Base-by-base conservation (phyloP, 768 basidiomycete species). In the Russula olivacea region DNA sequence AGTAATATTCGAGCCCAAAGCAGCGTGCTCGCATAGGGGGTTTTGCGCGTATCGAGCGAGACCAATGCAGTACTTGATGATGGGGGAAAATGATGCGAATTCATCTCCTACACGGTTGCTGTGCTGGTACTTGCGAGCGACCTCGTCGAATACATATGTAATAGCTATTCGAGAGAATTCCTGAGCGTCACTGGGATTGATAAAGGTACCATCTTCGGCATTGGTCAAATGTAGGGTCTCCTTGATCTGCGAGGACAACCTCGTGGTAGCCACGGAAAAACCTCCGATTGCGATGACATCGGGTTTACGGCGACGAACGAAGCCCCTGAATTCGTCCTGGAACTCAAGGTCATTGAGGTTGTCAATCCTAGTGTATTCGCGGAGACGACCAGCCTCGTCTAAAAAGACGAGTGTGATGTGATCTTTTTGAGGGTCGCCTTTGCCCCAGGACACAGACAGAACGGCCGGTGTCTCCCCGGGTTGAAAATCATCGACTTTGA, bases 61-160 rank as follows among this genome's bases (percentile, higher is more conserved):
- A 57, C 93, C 97, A 53, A 98, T 81, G 70, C 96, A 98, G 71
- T 98, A 99, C 73, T 91, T 90, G 38, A 87, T 89, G 51, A 87
- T 86, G 4, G 83, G 76, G 0, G 91, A 83, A 48, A 96, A 76
- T 0, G 87, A 79, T 53, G 86, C 84, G 70, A 92, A 93, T 74
- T 98, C 97, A 56, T 86, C 85, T 32, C 81, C 78, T 2, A 92
- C 92, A 41, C 95, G 88, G 62, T 85, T 81, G 70, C 91, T 93
- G 71, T 94, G 87, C 75, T 95, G 93, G 74, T 93, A 98, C 48
- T 98, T 85, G 48, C 96, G 82, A 15, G 97, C 97, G 40, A 96
- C 88, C 60, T 96, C 92, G 70, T 99, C 97, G 47, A 83, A 81
- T 38, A 91, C 85, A 71, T 90, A 98, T 41, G 89, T 84, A 61